These are phyloP conservation scores for Protomyces pachydermus DNA, from an alignment of 1,139 yeast genomes.

Conservation along the genomic window DNA sequence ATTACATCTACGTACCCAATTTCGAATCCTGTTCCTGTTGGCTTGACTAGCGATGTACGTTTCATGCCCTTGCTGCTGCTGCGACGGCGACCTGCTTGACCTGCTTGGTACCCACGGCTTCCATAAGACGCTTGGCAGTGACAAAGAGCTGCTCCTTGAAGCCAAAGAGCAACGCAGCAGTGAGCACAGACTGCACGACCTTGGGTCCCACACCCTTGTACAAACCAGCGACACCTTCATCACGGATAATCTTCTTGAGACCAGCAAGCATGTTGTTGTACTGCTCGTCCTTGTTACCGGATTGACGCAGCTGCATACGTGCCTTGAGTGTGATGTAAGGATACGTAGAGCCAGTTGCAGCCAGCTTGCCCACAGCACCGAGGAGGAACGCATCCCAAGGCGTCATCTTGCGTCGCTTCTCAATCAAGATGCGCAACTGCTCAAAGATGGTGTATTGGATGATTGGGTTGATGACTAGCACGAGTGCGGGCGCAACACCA, in stretches of 20 bases:
- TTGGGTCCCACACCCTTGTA: conserved; percentile 79
- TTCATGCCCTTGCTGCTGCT: neutral
- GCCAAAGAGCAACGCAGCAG: conserved; percentile 85
- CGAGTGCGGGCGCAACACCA: conserved; percentile 78
- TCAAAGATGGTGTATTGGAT: conserved; percentile 90
- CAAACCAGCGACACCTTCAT: conserved; percentile 70
- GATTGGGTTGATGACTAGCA: conserved; percentile 80
- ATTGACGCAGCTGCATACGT: conserved; percentile 65
- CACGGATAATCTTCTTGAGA: conserved; percentile 49
- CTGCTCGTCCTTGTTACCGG: conserved; percentile 42
- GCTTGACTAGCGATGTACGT: neutral
- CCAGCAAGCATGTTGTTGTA: conserved; percentile 37
- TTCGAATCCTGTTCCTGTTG: too few relatives aligned
- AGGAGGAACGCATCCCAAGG: conserved; percentile 71
- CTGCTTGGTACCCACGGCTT: neutral
- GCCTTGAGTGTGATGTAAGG: conserved; percentile 88
- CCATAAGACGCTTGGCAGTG: conserved; percentile 1
- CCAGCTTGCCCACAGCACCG: conserved; percentile 84
- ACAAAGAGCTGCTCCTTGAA: conserved; percentile 71
- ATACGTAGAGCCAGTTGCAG: conserved; percentile 81
- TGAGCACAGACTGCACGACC: conserved; percentile 72
- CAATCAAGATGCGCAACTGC: conserved; percentile 65
- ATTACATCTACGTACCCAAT: too few relatives aligned
- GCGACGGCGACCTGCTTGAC: neutral
- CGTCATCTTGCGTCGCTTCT: conserved; percentile 47